Evolutionary conservation across 1,284 basidiomycete species (phyloP).

Genomic region (Fomitopsis pinicola): DNA sequence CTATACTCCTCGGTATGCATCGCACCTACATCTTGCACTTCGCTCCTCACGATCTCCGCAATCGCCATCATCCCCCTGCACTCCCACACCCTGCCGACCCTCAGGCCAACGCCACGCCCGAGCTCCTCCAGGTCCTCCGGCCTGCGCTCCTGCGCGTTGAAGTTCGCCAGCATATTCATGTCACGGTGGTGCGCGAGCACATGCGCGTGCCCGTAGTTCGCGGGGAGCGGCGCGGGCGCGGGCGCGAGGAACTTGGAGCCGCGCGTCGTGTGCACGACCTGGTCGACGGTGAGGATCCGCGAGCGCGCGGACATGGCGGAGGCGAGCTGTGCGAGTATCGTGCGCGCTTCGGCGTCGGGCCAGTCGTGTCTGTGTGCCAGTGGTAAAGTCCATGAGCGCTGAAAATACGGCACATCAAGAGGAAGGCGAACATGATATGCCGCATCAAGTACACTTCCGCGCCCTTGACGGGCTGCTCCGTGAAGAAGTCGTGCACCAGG

Average conservation of each 20-base stretch:
- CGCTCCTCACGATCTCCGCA: too few species aligned
- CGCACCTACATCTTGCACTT: too few species aligned
- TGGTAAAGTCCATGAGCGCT: too few species aligned
- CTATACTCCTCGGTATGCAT: too few species aligned
- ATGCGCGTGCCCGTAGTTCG: conserved; percentile 5
- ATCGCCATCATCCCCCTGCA: too few species aligned
- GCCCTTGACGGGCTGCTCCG: conserved; percentile 23
- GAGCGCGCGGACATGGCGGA: conserved; percentile 13
- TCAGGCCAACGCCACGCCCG: too few species aligned
- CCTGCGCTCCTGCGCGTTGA: too few species aligned
- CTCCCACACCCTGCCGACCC: too few species aligned
- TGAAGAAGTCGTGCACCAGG: conserved; percentile 28
- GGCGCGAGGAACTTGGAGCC: background rate
- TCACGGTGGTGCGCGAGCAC: too few species aligned
- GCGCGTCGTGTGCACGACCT: conserved; percentile 6
- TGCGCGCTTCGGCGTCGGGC: conserved; percentile 14
- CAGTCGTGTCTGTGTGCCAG: conserved; percentile 21
- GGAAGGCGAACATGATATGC: conserved; percentile 15
- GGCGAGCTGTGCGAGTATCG: conserved; percentile 21
- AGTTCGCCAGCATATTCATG: too few species aligned
- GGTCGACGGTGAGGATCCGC: conserved; percentile 9
- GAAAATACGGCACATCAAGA: too few species aligned
- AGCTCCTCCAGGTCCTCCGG: too few species aligned
- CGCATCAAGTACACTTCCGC: conserved; percentile 26
- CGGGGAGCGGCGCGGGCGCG: conserved; percentile 4